These are phyloP conservation scores for Syzygium aromaticum DNA, from an alignment of 345 rosid genomes.

Conservation along the genomic window DNA sequence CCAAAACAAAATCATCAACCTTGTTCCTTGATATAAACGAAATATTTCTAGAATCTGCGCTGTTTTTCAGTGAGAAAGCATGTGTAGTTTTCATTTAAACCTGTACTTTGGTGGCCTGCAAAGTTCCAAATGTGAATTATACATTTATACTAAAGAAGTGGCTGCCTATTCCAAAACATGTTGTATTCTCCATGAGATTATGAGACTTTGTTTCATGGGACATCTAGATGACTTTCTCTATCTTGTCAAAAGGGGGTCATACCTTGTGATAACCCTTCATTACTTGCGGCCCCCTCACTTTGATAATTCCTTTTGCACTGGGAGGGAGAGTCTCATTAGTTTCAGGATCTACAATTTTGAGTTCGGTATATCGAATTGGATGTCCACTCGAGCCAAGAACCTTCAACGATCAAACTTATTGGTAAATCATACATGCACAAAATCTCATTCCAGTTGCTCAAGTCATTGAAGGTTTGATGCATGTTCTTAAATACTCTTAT, in stretches of 20 bases:
- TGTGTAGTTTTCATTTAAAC: not conserved
- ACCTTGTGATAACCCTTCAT: slow-evolving; percentile 94
- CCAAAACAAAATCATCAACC: not conserved
- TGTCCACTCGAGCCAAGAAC: slow-evolving; percentile 88
- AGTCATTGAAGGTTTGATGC: not conserved
- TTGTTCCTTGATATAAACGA: not conserved
- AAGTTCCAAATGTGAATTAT: not conserved
- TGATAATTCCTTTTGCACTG: slow-evolving; percentile 69
- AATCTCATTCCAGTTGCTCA: not conserved
- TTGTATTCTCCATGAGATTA: not conserved
- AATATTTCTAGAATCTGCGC: not conserved
- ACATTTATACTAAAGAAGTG: not conserved
- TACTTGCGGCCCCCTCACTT: slow-evolving; percentile 79
- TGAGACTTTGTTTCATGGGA: not conserved
- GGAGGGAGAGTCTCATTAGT: slow-evolving; percentile 52
- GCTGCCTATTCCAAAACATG: not conserved
- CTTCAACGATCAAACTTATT: slow-evolving; percentile 10
- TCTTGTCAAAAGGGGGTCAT: not conserved
- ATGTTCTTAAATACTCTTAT: not conserved
- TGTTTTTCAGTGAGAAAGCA: not conserved
- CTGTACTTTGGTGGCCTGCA: not conserved
- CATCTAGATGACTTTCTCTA: not conserved
- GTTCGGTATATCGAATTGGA: slow-evolving; percentile 64
- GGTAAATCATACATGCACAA: not conserved
- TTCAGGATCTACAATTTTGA: slow-evolving; percentile 67